Evolutionary conservation across 371 early-diverging fungal species (phyloP), one percentile per base, ranked within the genome.

Genomic region (Batkoa obscura): DNA sequence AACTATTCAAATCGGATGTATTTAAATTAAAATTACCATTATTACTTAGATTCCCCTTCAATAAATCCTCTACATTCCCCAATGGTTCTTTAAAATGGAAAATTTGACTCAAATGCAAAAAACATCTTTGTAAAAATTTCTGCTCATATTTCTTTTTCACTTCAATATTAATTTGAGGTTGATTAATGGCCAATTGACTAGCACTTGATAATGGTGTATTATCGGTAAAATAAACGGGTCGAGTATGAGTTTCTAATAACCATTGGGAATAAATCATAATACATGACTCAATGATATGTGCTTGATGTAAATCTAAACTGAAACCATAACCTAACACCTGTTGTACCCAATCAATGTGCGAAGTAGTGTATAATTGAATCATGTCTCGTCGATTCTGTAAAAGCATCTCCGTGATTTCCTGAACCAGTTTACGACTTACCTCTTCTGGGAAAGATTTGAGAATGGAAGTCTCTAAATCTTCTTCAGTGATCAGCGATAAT

Each of bases 311-410:
- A 0, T 87, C 86, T 37, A 89, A 67, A 35, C 73, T 68, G 53
- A 89, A 83, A 1, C 86, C 87, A 64, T 84, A 84, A 0, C 86
- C 89, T 15, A 87, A 62, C 3, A 86, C 77, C 64, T 85, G 86
- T 85, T 86, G 83, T 46, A 72, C 77, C 86, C 86, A 89, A 53
- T 71, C 70, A 32, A 89, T 84, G 64, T 89, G 89, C 5, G 79
- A 75, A 32, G 74, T 74, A 4, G 81, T 77, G 15, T 69, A 60
- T 51, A 80, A 73, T 33, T 78, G 63, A 43, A 66, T 62, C n/a
- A 71, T 68, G 61, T 77, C 76, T 52, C 71, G 70, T 32, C n/a
- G 48, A 23, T 4, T 6, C 23, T n/a, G 37, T 62, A 55, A 45
- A 55, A 61, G 55, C 70, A 69, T 55, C 64, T 64, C 34, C 64